Base-by-base conservation (phyloP, 2,329 filamentous ascomycete species). In the Ophiostoma sp. region DNA sequence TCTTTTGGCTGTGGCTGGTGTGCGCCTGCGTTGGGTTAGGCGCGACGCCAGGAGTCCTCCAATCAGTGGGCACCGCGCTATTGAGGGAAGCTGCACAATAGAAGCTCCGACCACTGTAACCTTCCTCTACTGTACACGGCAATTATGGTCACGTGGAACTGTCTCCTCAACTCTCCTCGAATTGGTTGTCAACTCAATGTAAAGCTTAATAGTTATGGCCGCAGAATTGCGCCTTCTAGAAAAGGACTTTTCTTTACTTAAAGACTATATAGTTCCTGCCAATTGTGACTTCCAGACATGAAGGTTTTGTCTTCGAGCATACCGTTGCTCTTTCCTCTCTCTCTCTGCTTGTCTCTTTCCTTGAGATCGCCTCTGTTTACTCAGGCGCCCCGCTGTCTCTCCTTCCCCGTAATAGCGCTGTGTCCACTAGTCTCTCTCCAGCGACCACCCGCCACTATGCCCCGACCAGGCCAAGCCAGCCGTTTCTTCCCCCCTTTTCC, bases 1-100 rank as follows among this genome's bases (percentile, higher is more conserved):
- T 31, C 22, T 28, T 45, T 71, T 59, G 50, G 28, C 63, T 72
- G 71, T 73, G 71, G 71, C 71, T 73, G 71, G 61, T 66, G 71
- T 69, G 39, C 39, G 61, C 48, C 70, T 45, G 63, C 52, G 71
- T 61, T 42, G n/a, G 33, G 64, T 66, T 66, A 45, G 36, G 61
- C 61, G 36, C 61, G 33, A 2, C n/a, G 36, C 39, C 61, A 66
- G 61, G 63, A 39, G 42, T 17, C 17, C 42, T 36, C 68, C 50
- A 70, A 57, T 31, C 28, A 28, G 48, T 57, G 68, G 39, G 64
- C 36, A 17, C 36, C 42, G 42, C 15, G 33, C 64, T 33, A 69
- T n/a, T 39, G 33, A 64, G 36, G 42, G 19, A 28, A 45, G 36
- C 36, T 66, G 22, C 36, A 66, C 33, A 64, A 64, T 2, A 48